Conservation (phyloP, 1,284 basidiomycete genomes). For the Fomitiporia mediterranea region DNA sequence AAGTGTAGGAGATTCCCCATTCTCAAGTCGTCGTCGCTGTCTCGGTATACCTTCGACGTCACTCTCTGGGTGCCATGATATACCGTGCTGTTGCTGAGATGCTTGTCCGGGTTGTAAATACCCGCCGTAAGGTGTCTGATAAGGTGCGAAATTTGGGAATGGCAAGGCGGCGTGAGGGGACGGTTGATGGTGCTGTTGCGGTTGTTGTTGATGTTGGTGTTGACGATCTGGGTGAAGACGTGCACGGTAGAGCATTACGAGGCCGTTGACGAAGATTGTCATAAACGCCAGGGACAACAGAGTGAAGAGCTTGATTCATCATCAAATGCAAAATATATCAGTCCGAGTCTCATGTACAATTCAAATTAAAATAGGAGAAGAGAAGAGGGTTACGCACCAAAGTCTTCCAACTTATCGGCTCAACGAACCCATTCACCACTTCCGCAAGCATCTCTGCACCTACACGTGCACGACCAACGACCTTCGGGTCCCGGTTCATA, state of each 20-base stretch:
- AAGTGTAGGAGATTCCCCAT: background rate
- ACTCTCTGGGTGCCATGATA: conserved; percentile 16
- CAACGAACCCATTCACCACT: conserved; percentile 94
- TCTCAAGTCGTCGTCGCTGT: conserved; percentile 16
- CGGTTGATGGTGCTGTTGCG: background rate
- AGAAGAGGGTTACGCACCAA: conserved; percentile 50
- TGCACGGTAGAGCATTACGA: conserved; percentile 72
- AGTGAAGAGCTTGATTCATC: conserved; percentile 60
- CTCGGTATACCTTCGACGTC: conserved; percentile 10
- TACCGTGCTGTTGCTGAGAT: background rate
- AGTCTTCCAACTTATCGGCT: conserved; percentile 96
- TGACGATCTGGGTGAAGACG: conserved; percentile 33
- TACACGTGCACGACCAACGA: conserved; percentile 84
- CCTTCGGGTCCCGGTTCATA: conserved; percentile 90
- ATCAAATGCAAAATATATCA: background rate
- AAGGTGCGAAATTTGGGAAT: conserved; percentile 13
- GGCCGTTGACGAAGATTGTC: conserved; percentile 78
- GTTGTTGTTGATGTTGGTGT: background rate
- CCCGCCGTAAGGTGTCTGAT: conserved; percentile 1
- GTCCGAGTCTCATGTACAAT: background rate
- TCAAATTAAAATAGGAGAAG: background rate
- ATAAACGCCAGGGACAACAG: conserved; percentile 76
- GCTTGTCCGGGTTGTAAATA: conserved; percentile 10
- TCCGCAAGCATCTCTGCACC: conserved; percentile 95
- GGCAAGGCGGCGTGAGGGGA: conserved; percentile 1